Evolutionary conservation across 1,284 basidiomycete species (phyloP), one percentile per base, ranked within the genome.

Genomic region (Takashimella koratensis): DNA sequence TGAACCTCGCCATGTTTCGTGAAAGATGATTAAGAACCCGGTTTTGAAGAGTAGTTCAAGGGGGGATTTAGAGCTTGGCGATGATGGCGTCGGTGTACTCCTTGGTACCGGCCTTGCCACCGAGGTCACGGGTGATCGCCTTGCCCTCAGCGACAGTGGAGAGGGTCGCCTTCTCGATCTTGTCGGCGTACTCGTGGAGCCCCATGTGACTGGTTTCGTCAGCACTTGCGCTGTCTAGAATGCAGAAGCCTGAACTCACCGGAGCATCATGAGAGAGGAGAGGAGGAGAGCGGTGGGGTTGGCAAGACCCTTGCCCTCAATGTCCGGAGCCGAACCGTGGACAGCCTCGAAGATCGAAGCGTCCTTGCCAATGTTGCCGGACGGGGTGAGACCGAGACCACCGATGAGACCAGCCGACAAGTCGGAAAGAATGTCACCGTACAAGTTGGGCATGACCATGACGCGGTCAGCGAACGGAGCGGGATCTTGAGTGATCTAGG

Each of bases 321-420:
- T 80, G 68, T 81, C 80, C 49, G 77, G 77, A 16, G 93, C 92
- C 42, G 92, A 95, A 59, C 96, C 96, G 80, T 98, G 96, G 25
- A 98, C 96, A 58, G 96, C 95, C 80, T 99, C 96, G 68, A 98
- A 99, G 78, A 99, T 98, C 58, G 93, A 97, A 43, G 96, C 96
- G 77, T 98, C 94, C 86, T 86, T 85, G 64, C 90, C 94, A 77
- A 98, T 97, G 82, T 98, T 98, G 47, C 95, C 96, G 46, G 95
- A 98, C 36, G 96, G 96, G 11, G 96, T 98, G 57, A 99, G 82
- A 65, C 95, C 96, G 63, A 98, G 83, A 69, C 96, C 96, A 66
- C 96, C 96, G 76, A 98, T 98, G 67, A 99, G 83, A 67, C 95
- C 96, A 59, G 96, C 96, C 64, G 95, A 97, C 88, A 99, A 95